Evolutionary conservation across 2,329 filamentous ascomycete species (phyloP), one percentile per base, ranked within the genome.

Genomic region (Calonectria pseudoreteaudii): DNA sequence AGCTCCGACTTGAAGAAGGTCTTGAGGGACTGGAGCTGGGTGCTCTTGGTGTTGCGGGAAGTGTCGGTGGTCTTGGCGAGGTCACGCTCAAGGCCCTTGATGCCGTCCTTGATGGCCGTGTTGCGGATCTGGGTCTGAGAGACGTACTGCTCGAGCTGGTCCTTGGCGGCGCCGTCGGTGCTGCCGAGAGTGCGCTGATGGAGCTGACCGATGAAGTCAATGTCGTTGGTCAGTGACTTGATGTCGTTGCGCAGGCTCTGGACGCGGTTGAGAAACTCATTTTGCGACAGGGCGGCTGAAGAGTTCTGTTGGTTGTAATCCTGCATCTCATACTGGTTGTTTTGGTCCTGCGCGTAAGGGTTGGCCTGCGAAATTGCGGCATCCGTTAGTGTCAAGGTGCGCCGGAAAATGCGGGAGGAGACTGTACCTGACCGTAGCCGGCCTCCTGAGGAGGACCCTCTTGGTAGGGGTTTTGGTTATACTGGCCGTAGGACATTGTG

Each of bases 51-150:
- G 74, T 85, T 87, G 83, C 92, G 93, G 76, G 88, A 88, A 69
- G 87, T 86, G 82, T 91, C 90, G 41, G 86, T 84, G 26, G 93
- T 93, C 83, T 91, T 91, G 82, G 89, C 87, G 58, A 92, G 90
- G 83, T 96, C 94, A 74, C 86, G 87, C 85, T 95, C 94, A 69
- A 96, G 88, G 78, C 90, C 90, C 84, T 94, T 94, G 87, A 96
- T 94, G 85, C 94, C 92, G 81, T 94, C 92, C 82, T 94, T 93
- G 87, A 96, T 94, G 76, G 90, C 88, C n/a, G 90, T 92, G 86
- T 94, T 95, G 80, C 93, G 90, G 76, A 92, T 86, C 83, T 94
- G 93, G 7, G 94, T 95, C 79, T 94, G 88, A 58, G 92, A 87
- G 71, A 95, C 90, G 68, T 93, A 88, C 79, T 90, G 87, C 84